These are phyloP conservation scores for Pythium utonaiense DNA, from an alignment of 352 stramenopile genomes.

Conservation along the genomic window DNA sequence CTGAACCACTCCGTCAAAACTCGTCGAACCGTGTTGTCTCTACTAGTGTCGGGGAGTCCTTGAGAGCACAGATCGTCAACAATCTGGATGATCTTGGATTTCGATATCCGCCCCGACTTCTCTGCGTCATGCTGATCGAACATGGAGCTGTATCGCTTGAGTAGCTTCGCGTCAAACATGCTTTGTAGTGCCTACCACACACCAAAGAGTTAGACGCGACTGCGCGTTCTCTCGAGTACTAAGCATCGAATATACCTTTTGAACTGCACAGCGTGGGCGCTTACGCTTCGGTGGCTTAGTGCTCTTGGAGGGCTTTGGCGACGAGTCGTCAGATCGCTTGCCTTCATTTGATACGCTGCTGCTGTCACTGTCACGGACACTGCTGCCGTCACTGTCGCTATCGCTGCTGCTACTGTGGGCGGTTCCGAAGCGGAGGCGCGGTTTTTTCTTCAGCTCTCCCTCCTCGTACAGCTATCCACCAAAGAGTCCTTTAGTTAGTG, in stretches of 20 bases:
- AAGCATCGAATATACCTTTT: slow-evolving; percentile 1
- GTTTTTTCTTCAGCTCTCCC: slow-evolving; percentile 42
- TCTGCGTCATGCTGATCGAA: slow-evolving; percentile 42
- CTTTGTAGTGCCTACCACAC: slow-evolving; percentile 26
- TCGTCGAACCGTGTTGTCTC: slow-evolving; percentile 10
- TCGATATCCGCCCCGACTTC: slow-evolving; percentile 32
- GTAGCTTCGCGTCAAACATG: slow-evolving; percentile 35
- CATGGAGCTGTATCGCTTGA: slow-evolving; percentile 31
- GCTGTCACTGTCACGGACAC: background rate
- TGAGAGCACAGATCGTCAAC: slow-evolving; percentile 30
- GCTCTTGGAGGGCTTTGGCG: background rate
- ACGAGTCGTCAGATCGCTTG: background rate
- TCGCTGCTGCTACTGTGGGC: slow-evolving; percentile 10
- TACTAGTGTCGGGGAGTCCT: background rate
- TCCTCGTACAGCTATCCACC: slow-evolving; percentile 51
- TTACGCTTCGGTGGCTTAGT: background rate
- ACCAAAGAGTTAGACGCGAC: background rate
- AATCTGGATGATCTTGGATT: slow-evolving; percentile 35
- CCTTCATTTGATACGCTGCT: background rate
- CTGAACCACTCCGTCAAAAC: slow-evolving; percentile 49
- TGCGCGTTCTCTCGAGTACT: too few relatives aligned
- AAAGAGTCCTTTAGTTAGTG: too few relatives aligned
- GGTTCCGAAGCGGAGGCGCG: slow-evolving; percentile 17
- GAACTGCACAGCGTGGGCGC: background rate
- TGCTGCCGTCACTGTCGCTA: background rate